phyloP scores from a whole-genome alignment of 371 early-diverging fungal genomes.

The Mortierella sp. region DNA sequence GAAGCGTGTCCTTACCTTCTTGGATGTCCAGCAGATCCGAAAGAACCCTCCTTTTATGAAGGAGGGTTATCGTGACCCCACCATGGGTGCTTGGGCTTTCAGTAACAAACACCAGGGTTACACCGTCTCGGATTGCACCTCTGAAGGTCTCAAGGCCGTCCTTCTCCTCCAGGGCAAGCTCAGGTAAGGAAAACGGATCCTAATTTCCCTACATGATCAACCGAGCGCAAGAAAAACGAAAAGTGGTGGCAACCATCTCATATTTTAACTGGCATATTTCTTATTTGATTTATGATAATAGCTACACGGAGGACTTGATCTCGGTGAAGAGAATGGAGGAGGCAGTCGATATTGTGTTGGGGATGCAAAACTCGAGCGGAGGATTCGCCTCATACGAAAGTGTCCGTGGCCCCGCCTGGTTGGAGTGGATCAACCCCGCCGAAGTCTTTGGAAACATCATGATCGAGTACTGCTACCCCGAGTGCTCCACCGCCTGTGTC shows the following conservation, averaged over 20 bases:
- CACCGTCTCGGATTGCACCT: conserved; percentile 97
- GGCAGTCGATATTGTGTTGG: conserved; percentile 90
- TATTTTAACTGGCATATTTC: not conserved
- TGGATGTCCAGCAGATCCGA: conserved; percentile 92
- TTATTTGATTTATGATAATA: conserved; percentile 2
- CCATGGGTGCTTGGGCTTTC: conserved; percentile 97
- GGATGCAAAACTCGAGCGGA: conserved; percentile 92
- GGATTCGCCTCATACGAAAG: conserved; percentile 95
- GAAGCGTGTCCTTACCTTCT: conserved; percentile 80
- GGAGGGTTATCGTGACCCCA: conserved; percentile 83
- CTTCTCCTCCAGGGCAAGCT: conserved; percentile 80
- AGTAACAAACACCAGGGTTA: conserved; percentile 95
- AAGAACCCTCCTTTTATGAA: conserved; percentile 75
- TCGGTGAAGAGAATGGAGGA: conserved; percentile 80
- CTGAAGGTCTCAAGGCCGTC: conserved; percentile 93
- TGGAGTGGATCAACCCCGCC: conserved; percentile 94
- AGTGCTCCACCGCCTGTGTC: conserved; percentile 96
- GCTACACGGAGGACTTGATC: conserved; percentile 62
- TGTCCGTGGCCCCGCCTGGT: conserved; percentile 81
- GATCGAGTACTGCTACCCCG: conserved; percentile 97
- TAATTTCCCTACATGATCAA: not conserved
- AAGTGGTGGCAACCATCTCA: too few relatives aligned
- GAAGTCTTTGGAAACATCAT: conserved; percentile 95
- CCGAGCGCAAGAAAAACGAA: too few relatives aligned
- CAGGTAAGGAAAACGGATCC: conserved; percentile 36